A percentile compares a stretch with the other conserved stretches of the same genome.
These are phyloP conservation scores for Rehmannia glutinosa DNA, from an alignment of 257 asterid genomes.

Conservation along the genomic window DNA sequence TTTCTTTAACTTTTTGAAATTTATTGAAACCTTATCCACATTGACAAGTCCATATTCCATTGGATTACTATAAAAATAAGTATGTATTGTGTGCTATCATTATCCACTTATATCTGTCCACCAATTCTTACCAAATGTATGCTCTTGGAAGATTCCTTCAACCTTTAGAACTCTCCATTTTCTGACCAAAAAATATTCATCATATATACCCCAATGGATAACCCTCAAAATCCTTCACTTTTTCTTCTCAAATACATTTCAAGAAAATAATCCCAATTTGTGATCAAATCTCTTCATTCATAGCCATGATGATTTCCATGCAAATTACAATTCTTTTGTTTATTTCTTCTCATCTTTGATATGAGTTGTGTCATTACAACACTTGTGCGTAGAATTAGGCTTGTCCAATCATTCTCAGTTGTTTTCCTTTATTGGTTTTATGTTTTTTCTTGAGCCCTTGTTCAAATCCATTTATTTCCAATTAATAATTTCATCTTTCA, in stretches of 20 bases:
- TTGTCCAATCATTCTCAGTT: slow-evolving; percentile 51
- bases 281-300: no score
- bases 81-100: slow-evolving; percentile 14
- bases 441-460: slow-evolving; percentile 30
- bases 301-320: no score
- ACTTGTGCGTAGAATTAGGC: slow-evolving; percentile 43
- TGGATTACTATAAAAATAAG: slow-evolving; percentile 2
- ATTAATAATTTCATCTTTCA: no score
- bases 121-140: slow-evolving; percentile 29
- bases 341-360: slow-evolving; percentile 6
- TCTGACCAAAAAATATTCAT: neutral
- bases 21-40: slow-evolving; percentile 30
- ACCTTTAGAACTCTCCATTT: slow-evolving; percentile 17
- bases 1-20: neutral
- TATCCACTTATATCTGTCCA: slow-evolving; percentile 29
- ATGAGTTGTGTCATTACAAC: no score
- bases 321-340: neutral
- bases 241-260: slow-evolving; percentile 8
- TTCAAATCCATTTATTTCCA: no score
- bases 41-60: slow-evolving; percentile 14
- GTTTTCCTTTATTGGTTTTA: slow-evolving; percentile 54
- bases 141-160: slow-evolving; percentile 29
- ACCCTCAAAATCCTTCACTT: slow-evolving; percentile 17
- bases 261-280: slow-evolving; percentile 3
- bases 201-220: slow-evolving; percentile 24